A percentile compares a stretch with the other conserved stretches of the same genome.
phyloP scores from a whole-genome alignment of 129 eudicot genomes.

The Kitagawia praeruptora region DNA sequence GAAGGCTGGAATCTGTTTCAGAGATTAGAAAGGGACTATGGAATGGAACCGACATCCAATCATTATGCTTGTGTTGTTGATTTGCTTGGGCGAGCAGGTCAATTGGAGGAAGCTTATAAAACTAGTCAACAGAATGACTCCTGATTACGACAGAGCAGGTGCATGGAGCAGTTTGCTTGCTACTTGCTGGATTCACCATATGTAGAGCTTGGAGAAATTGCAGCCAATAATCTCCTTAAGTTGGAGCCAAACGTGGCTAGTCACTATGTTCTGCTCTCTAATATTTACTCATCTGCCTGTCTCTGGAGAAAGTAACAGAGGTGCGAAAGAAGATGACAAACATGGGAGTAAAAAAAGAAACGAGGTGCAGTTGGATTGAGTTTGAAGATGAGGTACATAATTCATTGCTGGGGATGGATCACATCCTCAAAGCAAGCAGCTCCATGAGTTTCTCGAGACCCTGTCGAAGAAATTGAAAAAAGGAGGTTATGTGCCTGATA shows the following conservation, averaged over 20 bases:
- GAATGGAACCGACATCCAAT: conserved; percentile 3
- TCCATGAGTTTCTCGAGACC: conserved; percentile 7
- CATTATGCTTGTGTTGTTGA: conserved; percentile 14
- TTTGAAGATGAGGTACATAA: conserved; percentile 13
- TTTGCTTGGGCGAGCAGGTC: conserved; percentile 14
- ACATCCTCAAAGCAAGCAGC: conserved; percentile 10
- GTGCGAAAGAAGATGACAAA: conserved; percentile 14
- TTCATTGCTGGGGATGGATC: conserved; percentile 12
- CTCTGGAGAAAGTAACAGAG: conserved; percentile 10
- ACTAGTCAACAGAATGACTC: conserved; percentile 7
- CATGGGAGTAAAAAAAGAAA: conserved; percentile 14
- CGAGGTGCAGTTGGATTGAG: conserved; percentile 14
- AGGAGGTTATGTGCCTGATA: conserved; percentile 13
- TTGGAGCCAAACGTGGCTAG: conserved; percentile 15
- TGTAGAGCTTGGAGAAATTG: conserved; percentile 10
- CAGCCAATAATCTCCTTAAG: conserved; percentile 5
- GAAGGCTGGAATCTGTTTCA: conserved; percentile 10
- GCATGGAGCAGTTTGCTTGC: conserved; percentile 15
- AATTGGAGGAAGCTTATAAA: conserved; percentile 7
- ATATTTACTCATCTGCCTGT: conserved; percentile 12
- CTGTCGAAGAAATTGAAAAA: conserved; percentile 11
- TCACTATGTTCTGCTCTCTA: conserved; percentile 12
- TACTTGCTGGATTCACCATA: conserved; percentile 3
- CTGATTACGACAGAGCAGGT: background rate
- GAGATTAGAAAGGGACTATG: conserved; percentile 5